Evolutionary conservation across 352 stramenopile genomes (phyloP), one percentile per base, ranked within the genome.

Genomic region (Globisporangium polare): DNA sequence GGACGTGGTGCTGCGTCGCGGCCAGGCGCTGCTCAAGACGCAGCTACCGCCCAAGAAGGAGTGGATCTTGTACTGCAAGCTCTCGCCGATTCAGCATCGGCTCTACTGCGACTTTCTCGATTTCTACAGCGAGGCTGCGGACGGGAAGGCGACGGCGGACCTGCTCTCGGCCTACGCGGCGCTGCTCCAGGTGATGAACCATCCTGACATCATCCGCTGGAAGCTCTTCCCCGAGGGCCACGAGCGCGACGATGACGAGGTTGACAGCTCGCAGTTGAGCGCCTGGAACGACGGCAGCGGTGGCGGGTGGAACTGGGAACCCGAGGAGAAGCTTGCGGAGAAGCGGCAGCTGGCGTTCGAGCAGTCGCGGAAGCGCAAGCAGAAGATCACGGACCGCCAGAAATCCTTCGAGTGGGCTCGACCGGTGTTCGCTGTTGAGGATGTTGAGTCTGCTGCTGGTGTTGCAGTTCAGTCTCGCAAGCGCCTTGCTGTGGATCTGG

Each of bases 51-150:
- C 82, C 9, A 96, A 96, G 62, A 78, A 72, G 51, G 88, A 96
- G 66, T 94, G 85, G 84, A 92, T 96, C 31, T 52, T 96, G 57
- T 90, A 90, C 62, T 94, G 84, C 68, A 90, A 92, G 42, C 73
- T 95, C 9, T 93, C 88, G 2, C 71, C 71, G 22, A 65, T 93
- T n/a, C 88, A 96, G 55, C 77, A 86, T 57, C 72, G 69, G 6
- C 74, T 96, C 39, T 96, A 96, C 59, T 84, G 79, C 47, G 79
- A 77, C 24, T 95, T 94, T 58, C 65, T 94, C 22, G 63, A 86
- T 22, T 87, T 58, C 56, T 82, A 86, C 45, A 67, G 68, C 29
- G 69, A 85, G n/a, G 51, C 55, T 13, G 62, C 46, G 5, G 61
- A 72, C 31, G 64, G 70, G 20, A 75, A 75, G 29, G 73, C 69